A percentile compares a stretch with the other conserved stretches of the same genome.
phyloP scores from a whole-genome alignment of 2,329 filamentous ascomycete species.

The Phialophora expanda region DNA sequence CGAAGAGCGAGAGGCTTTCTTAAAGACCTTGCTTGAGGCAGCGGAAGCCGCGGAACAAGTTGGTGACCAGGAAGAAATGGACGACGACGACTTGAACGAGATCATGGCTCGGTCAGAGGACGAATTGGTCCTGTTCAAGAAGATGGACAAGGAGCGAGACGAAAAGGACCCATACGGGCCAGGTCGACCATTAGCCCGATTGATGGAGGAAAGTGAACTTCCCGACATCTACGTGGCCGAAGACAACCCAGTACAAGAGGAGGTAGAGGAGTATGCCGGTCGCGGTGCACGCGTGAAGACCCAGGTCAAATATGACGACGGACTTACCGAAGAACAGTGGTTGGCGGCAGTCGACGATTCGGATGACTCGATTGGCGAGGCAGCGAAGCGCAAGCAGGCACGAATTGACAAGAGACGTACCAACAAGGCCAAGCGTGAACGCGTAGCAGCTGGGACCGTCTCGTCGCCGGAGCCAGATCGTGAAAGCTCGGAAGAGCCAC shows the following conservation, averaged over 20 bases:
- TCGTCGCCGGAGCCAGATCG: slow-evolving; percentile 79
- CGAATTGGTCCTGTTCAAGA: slow-evolving; percentile 77
- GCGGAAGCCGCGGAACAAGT: slow-evolving; percentile 70
- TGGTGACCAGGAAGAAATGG: slow-evolving; percentile 88
- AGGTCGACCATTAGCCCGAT: slow-evolving; percentile 70
- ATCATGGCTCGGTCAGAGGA: slow-evolving; percentile 87
- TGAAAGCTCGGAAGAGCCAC: slow-evolving; percentile 69
- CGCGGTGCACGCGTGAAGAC: slow-evolving; percentile 95
- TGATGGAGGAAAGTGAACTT: slow-evolving; percentile 85
- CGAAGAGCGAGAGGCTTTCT: slow-evolving; percentile 95
- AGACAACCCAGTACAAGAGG: slow-evolving; percentile 78
- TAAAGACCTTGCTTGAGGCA: slow-evolving; percentile 88
- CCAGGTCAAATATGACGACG: slow-evolving; percentile 93
- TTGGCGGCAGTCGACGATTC: slow-evolving; percentile 96
- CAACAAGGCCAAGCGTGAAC: slow-evolving; percentile 71
- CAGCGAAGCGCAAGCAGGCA: slow-evolving; percentile 86
- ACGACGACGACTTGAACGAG: slow-evolving; percentile 95
- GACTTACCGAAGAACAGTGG: slow-evolving; percentile 98
- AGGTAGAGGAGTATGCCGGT: slow-evolving; percentile 72
- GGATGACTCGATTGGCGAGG: slow-evolving; percentile 90
- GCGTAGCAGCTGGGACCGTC: slow-evolving; percentile 56
- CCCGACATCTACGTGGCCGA: slow-evolving; percentile 94
- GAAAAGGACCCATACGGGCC: slow-evolving; percentile 74
- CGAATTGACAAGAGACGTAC: slow-evolving; percentile 77
- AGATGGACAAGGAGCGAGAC: slow-evolving; percentile 77